These are phyloP conservation scores for Thyridium curvatum DNA, from an alignment of 2,329 filamentous ascomycete species.

Conservation along the genomic window DNA sequence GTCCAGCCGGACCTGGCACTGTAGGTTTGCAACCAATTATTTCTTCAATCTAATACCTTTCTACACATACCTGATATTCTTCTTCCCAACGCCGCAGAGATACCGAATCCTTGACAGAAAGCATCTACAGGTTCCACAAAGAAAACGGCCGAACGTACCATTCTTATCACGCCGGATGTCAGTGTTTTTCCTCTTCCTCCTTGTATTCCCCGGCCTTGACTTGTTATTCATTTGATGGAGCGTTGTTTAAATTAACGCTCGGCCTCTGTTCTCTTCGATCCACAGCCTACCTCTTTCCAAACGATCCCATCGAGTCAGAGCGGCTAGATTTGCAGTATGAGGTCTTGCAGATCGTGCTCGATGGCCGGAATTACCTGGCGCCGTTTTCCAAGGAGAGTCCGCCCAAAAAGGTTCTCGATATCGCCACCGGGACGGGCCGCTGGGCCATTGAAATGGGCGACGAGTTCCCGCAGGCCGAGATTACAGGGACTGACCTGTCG, in stretches of 20 bases:
- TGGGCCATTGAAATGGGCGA: slow-evolving; percentile 67
- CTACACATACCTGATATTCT: no score
- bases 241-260: not conserved
- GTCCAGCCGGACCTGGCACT: no score
- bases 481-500: slow-evolving; percentile 61
- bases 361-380: slow-evolving; percentile 20
- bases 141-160: slow-evolving; percentile 25
- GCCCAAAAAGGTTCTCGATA: slow-evolving; percentile 23
- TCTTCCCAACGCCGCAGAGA: slow-evolving; percentile 9
- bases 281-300: slow-evolving; percentile 26
- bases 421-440: slow-evolving; percentile 48
- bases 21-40: slow-evolving; percentile 1
- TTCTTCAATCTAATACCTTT: slow-evolving; percentile 8
- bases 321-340: slow-evolving; percentile 22
- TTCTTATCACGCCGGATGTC: slow-evolving; percentile 21
- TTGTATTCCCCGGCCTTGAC: not conserved
- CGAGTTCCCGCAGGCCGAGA: slow-evolving; percentile 46
- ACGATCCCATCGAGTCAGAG: slow-evolving; percentile 22
- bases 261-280: no score
- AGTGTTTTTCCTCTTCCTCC: slow-evolving; percentile 3
- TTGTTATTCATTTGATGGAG: not conserved
- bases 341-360: slow-evolving; percentile 20
- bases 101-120: slow-evolving; percentile 19
- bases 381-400: slow-evolving; percentile 18
- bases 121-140: slow-evolving; percentile 18